Evolutionary conservation across 495 filamentous ascomycete genomes (phyloP), one percentile per base, ranked within the genome.

Genomic region (Neurospora discreta): DNA sequence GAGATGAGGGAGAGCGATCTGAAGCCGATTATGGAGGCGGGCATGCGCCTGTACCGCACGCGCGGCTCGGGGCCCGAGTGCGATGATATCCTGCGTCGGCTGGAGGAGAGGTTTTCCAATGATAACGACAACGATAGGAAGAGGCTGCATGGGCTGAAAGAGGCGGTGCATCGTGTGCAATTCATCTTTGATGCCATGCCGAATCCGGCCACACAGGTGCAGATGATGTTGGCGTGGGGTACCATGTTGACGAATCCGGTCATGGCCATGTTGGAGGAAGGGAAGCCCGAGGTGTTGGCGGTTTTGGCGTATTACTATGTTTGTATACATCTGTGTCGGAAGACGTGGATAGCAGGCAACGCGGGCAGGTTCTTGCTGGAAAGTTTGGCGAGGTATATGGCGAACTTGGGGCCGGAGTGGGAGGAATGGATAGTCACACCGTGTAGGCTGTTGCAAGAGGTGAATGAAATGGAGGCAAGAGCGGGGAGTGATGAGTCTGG

Each of bases 221-320:
- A 80, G 39, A 43, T 76, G 5, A 40, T 80, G 5, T 60, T 78
- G 23, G 44, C 68, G 26, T 81, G 74, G 74, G 71, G 71, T 2
- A 70, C 72, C 8, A 73, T 80, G 75, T 70, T 80, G 13, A 52
- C 46, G 11, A 33, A 39, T 46, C 43, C 73, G 6, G 76, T 80
- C 42, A 74, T 76, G 13, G 39, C 20, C 3, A 73, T 81, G 71
- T 43, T 82, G 5, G 74, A 76, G 46, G 44, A 69, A 5, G 75
- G 72, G 5, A 38, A 71, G 6, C 77, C 79, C 0, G 78, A 81
- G 73, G 78, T 78, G 0, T 23, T 81, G 46, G 78, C 75, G 2
- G 41, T 81, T 3, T 70, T 82, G 6, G 76, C 71, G 3, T 80
- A 81, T 68, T 81, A 77, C 71, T 81, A 77, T 43, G 68, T 79